A percentile compares a stretch with the other conserved stretches of the same genome.
These are phyloP conservation scores for Discostella pseudostelligera DNA, from an alignment of 108 stramenopile species.

Conservation along the genomic window DNA sequence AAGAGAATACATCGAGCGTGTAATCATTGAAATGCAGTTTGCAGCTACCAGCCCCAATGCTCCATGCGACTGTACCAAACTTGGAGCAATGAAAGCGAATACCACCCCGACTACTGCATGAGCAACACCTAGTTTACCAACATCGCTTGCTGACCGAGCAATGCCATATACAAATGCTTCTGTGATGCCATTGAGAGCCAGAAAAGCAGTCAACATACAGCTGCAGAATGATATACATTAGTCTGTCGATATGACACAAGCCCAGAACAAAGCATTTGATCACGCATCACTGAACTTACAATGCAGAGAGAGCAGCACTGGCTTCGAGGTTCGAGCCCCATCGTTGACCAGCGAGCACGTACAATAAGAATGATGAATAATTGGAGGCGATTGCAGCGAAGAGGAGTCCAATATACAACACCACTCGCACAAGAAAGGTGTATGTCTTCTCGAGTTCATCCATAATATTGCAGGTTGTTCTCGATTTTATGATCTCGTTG, in stretches of 20 bases:
- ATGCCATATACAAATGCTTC: conserved; percentile 93
- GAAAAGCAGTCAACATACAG: conserved; percentile 91
- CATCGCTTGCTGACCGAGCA: conserved; percentile 55
- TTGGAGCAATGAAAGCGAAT: conserved; percentile 67
- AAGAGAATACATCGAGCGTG: conserved; percentile 69
- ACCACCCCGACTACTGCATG: conserved; percentile 68
- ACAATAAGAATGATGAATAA: conserved; percentile 72
- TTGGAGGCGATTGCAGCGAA: conserved; percentile 74
- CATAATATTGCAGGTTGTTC: conserved; percentile 6
- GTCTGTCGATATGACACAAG: not conserved
- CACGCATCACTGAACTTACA: conserved; percentile 31
- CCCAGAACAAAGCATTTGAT: not conserved
- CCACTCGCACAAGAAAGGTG: conserved; percentile 60
- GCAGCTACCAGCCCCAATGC: conserved; percentile 74
- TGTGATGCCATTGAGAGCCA: conserved; percentile 91
- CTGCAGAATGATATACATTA: conserved; percentile 5
- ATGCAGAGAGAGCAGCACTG: conserved; percentile 70
- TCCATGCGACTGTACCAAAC: conserved; percentile 53
- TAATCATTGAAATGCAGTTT: conserved; percentile 74
- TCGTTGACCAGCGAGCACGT: conserved; percentile 65
- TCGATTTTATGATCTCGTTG: not conserved
- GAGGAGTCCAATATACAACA: conserved; percentile 71
- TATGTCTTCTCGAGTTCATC: conserved; percentile 46
- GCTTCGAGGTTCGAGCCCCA: conserved; percentile 77
- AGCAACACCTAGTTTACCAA: conserved; percentile 58